Conservation (phyloP, 495 filamentous ascomycete genomes). For the Daldinia grandis region DNA sequence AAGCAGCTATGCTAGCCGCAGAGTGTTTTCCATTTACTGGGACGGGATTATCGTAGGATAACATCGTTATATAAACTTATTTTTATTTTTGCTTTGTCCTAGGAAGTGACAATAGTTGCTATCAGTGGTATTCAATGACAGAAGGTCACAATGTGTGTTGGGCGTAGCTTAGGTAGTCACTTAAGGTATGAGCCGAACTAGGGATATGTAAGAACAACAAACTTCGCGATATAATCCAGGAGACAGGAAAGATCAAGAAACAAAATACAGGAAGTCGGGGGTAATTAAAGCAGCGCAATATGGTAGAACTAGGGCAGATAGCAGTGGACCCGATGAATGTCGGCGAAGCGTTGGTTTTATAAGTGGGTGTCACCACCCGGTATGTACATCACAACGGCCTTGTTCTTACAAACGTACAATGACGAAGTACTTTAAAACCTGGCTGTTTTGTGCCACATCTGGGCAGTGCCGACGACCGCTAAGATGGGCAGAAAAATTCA, state of each 20-base stretch:
- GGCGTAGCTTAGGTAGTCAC: conserved; percentile 10
- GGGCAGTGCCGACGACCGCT: conserved; percentile 32
- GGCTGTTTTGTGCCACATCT: conserved; percentile 25
- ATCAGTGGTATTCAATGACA: conserved; percentile 1
- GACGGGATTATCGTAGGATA: conserved; percentile 54
- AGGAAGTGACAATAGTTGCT: not conserved
- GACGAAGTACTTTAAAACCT: conserved; percentile 36
- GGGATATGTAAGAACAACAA: conserved; percentile 24
- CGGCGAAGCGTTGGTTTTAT: conserved; percentile 41
- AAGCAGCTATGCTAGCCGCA: conserved; percentile 44
- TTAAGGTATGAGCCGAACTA: conserved; percentile 4
- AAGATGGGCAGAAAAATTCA: conserved; percentile 31
- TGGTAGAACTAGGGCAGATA: conserved; percentile 36
- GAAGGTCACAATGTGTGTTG: not conserved
- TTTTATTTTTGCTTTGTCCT: not conserved
- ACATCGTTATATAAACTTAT: conserved; percentile 47
- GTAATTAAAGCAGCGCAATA: conserved; percentile 41
- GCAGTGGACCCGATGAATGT: conserved; percentile 33
- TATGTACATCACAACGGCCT: not conserved
- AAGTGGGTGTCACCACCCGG: conserved; percentile 37
- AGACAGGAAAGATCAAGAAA: conserved; percentile 19
- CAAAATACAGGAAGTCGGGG: conserved; percentile 39
- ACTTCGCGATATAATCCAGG: conserved; percentile 19
- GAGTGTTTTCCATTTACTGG: conserved; percentile 50
- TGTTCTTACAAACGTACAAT: conserved; percentile 11